A percentile compares a stretch with the other conserved stretches of the same genome.
phyloP scores from a whole-genome alignment of 495 filamentous ascomycete species.

The Pseudotulostoma volvatum region DNA sequence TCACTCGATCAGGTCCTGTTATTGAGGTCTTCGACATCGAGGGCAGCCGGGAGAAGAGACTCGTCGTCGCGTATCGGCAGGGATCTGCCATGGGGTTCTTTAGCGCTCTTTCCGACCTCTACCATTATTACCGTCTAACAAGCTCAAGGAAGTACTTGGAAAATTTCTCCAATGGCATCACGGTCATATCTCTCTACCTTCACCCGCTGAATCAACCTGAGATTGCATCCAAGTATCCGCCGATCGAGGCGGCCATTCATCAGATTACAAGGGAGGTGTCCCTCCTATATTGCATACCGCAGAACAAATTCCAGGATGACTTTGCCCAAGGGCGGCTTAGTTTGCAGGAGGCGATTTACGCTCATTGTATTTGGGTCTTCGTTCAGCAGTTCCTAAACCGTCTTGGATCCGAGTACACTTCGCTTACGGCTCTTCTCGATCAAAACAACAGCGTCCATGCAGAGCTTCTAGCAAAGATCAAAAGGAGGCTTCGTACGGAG shows the following conservation, averaged over 20 bases:
- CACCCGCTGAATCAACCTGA: conserved; percentile 42
- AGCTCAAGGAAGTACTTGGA: conserved; percentile 95
- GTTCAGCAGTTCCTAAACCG: conserved; percentile 95
- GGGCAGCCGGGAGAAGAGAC: conserved; percentile 69
- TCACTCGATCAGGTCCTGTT: conserved; percentile 72
- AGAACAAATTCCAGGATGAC: conserved; percentile 81
- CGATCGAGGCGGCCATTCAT: conserved; percentile 87
- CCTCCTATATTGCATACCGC: conserved; percentile 91
- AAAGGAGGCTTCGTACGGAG: conserved; percentile 84
- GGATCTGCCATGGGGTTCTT: conserved; percentile 88
- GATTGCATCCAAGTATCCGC: conserved; percentile 42
- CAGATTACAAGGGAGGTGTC: conserved; percentile 98
- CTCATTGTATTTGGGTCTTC: conserved; percentile 93
- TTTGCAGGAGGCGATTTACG: conserved; percentile 92
- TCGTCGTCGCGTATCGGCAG: conserved; percentile 87
- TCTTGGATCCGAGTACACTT: conserved; percentile 79
- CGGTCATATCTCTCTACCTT: conserved; percentile 88
- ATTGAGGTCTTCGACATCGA: conserved; percentile 98
- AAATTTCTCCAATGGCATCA: conserved; percentile 97
- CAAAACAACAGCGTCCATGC: conserved; percentile 65
- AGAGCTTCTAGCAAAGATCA: conserved; percentile 86
- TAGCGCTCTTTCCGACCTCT: conserved; percentile 86
- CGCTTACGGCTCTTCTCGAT: conserved; percentile 69
- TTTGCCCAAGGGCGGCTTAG: conserved; percentile 82
- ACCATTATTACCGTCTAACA: conserved; percentile 96